These are phyloP conservation scores for Penicillium sp. DNA, from an alignment of 2,329 filamentous ascomycete genomes.

Conservation along the genomic window DNA sequence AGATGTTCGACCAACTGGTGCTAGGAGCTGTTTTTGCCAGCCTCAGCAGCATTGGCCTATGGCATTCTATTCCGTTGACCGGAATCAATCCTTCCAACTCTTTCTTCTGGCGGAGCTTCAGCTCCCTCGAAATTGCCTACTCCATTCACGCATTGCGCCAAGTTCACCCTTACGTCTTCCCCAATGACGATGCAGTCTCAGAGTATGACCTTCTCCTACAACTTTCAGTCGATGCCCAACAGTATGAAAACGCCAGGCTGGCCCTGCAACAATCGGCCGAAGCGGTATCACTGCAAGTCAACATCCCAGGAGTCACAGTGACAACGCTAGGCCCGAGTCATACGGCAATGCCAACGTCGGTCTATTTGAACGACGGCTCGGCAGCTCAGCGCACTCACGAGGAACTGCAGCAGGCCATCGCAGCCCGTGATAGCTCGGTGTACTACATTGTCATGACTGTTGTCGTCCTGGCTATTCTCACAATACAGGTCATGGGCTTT, in stretches of 20 bases:
- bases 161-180: background rate
- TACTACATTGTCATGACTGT: background rate
- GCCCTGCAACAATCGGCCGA: background rate
- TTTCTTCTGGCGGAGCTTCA: background rate
- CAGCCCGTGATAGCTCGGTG: no score
- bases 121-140: background rate
- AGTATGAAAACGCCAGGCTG: background rate
- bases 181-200: background rate
- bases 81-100: background rate
- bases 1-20: background rate
- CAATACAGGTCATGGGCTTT: background rate
- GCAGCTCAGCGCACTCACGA: background rate
- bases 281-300: background rate
- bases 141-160: background rate
- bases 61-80: constrained; percentile 1
- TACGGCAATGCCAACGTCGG: background rate
- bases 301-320: background rate
- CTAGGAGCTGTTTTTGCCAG: background rate
- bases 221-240: background rate
- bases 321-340: background rate
- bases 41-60: constrained; percentile 1
- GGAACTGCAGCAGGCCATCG: background rate
- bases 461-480: background rate
- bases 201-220: background rate
- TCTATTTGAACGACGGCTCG: background rate